Evolutionary conservation across 2,329 filamentous ascomycete genomes (phyloP).

Genomic region (Monilinia laxa): DNA sequence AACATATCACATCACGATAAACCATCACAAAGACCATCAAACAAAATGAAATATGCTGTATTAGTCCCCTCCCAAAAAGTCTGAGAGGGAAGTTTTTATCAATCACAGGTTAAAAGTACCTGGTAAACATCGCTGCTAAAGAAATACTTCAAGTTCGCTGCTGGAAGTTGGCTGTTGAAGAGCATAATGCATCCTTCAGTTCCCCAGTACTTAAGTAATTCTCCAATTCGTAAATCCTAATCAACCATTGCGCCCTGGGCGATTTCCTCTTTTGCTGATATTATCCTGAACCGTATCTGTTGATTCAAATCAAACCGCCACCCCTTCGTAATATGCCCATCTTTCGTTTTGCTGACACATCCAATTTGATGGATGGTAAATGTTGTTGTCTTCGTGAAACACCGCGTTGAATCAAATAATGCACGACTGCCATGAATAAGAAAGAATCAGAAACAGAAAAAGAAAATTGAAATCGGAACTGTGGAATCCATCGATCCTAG

Average conservation of each 20-base stretch:
- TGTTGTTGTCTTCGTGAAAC: neutral
- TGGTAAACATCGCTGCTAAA: neutral
- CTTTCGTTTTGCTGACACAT: neutral
- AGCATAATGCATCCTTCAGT: neutral
- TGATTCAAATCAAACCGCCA: neutral
- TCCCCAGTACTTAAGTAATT: neutral
- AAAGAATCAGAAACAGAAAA: neutral
- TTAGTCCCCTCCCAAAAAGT: neutral
- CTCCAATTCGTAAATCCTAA: neutral
- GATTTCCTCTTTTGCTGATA: neutral
- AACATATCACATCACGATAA: neutral
- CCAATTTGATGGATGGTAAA: constrained; percentile 13
- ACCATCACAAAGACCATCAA: neutral
- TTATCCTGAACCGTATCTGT: neutral
- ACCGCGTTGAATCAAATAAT: neutral
- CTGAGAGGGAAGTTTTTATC: neutral
- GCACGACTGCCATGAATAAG: neutral
- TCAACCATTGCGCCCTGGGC: neutral
- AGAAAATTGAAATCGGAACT: neutral
- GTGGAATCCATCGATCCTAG: no score
- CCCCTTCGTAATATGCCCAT: neutral
- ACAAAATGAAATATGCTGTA: neutral
- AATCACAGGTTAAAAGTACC: constrained; percentile 2
- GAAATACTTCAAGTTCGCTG: neutral
- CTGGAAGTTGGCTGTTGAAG: neutral